Evolutionary conservation across 2,329 filamentous ascomycete genomes (phyloP), one percentile per base, ranked within the genome.

Genomic region (Aureobasidium melanogenum): DNA sequence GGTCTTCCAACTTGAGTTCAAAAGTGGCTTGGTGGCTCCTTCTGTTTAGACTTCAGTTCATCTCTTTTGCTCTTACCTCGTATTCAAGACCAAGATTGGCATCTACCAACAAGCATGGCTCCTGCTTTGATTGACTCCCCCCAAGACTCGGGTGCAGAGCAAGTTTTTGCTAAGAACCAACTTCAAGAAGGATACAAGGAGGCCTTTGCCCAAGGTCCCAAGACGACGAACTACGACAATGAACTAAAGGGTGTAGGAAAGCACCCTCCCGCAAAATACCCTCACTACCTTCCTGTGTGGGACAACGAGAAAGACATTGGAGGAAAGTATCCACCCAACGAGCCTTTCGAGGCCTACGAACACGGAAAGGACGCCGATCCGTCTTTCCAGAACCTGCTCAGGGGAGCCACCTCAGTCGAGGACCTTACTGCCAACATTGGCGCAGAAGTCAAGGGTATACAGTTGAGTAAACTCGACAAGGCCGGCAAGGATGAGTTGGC

Each of bases 401-500:
- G 80, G 2, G 71, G 76, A 39, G 65, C 61, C 17, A 73, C 79
- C 34, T 60, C 56, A 1, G 74, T 85, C 44, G 79, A 76, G 12
- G 78, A 91, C 24, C 74, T 92, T 39, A 91, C 88, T 1, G 87
- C 88, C 1, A 85, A 82, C 50, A 91, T 89, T 66, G 89, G 89
- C 61, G 84, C 86, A 17, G 88, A 91, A 69, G 78, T 93, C 34
- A 78, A 76, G 4, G 88, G 87, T 39, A 76, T 92, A 32, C 88
- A 93, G 73, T 76, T 93, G 32, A 88, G 84, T 74, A 79, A 81
- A 64, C 79, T 93, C 14, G 84, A 77, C 58, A 74, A 84, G 46
- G 84, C 85, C 17, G 88, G 85, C 59, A 91, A 90, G 70, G 86
- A 92, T 68, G 86, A 93, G 71, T 80, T 93, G 5, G 88, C 89